Conservation (phyloP, 1,284 basidiomycete genomes). For the Ganoderma leucocontextum region DNA sequence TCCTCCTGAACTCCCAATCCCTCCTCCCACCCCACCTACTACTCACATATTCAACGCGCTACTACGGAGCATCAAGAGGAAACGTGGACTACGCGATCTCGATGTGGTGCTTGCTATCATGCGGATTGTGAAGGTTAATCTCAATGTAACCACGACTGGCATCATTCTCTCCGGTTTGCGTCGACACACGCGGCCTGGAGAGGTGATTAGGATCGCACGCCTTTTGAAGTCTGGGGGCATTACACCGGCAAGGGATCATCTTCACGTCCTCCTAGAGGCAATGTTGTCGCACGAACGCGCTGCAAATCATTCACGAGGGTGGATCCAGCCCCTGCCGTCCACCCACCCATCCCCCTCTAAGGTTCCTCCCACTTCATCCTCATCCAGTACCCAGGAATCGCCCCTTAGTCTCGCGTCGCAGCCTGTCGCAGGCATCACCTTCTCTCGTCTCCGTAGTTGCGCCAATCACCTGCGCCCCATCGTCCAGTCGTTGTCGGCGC, state of each 20-base stretch:
- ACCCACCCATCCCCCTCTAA: slow-evolving; percentile 37
- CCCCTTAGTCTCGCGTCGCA: too few relatives aligned
- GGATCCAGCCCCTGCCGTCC: slow-evolving; percentile 42
- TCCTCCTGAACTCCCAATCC: slow-evolving; percentile 19
- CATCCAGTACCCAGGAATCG: background rate
- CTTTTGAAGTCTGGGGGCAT: slow-evolving; percentile 48
- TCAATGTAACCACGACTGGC: slow-evolving; percentile 61
- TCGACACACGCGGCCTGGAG: slow-evolving; percentile 47
- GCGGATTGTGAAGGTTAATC: slow-evolving; percentile 54
- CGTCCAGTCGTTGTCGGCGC: slow-evolving; percentile 53
- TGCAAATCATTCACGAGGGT: slow-evolving; percentile 55
- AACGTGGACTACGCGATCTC: slow-evolving; percentile 56
- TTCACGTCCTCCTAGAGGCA: slow-evolving; percentile 52
- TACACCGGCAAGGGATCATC: slow-evolving; percentile 53
- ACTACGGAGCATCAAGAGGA: slow-evolving; percentile 55
- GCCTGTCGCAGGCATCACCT: slow-evolving; percentile 56
- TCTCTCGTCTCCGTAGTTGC: slow-evolving; percentile 45
- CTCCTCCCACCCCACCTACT: slow-evolving; percentile 44
- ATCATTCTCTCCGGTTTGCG: slow-evolving; percentile 61
- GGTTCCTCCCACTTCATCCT: slow-evolving; percentile 18
- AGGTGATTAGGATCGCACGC: slow-evolving; percentile 56
- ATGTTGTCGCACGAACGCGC: slow-evolving; percentile 54
- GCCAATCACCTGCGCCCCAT: slow-evolving; percentile 52
- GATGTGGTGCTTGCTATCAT: slow-evolving; percentile 60
- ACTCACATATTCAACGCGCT: slow-evolving; percentile 66